Evolutionary conservation across 371 early-diverging fungal species (phyloP), one percentile per base, ranked within the genome.

Genomic region (Gilbertella persicaria): DNA sequence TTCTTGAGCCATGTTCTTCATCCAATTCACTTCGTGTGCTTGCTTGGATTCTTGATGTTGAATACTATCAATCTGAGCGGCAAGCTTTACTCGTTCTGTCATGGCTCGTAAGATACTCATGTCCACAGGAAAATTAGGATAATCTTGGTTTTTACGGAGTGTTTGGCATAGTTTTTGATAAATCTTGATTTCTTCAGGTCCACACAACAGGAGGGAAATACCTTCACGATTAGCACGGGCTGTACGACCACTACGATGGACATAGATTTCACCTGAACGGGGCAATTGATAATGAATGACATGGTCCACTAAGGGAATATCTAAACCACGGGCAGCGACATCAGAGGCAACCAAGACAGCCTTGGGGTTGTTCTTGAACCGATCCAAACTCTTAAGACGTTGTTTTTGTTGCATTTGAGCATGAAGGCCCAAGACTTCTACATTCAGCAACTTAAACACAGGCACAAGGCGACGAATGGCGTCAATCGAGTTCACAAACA

Each of bases 261-360:
- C 90, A 23, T 78, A 97, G 57, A 93, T 93, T 60, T 98, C 98
- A 47, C 94, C 92, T 47, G 94, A 94, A 58, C 92, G 76, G 10
- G 99, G 99, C 73, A 99, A 95, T 39, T 97, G 96, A 60, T 92
- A 86, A 72, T 99, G 99, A 74, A 99, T 92, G 10, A 99, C 99
- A 66, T 93, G 90, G 50, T 93, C 92, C 17, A 99, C 93, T 44
- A 94, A 85, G 16, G 97, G 95, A 58, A 99, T 92, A 78, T 98
- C 98, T 57, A 99, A 79, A 51, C 99, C 99, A 69, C 98, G 86
- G 26, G 96, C 91, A 45, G 94, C 97, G 1, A 97, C 92, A 72
- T 96, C 97, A 28, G 91, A 90, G 12, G 93, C 92, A 9, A 96
- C 80, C 62, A 97, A 67, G 0, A 95, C 84, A 0, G 85, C 86